Base-by-base conservation (phyloP, 805 yeast genomes). In the Candida vartiovaarae region DNA sequence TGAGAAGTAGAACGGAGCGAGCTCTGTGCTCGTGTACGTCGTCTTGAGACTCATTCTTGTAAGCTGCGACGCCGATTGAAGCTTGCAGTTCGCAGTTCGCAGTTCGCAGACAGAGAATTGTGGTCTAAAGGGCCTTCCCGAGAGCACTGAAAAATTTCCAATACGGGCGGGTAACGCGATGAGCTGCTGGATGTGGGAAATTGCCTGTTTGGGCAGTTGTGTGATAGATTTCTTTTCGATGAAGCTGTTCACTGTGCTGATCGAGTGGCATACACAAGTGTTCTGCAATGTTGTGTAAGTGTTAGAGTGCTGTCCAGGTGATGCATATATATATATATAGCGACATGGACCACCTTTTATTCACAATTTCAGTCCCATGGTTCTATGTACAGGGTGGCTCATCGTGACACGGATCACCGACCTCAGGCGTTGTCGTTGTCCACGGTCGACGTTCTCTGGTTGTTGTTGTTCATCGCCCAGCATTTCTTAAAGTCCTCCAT, bases 1-100 rank as follows among this genome's bases (percentile, higher is more conserved):
- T 27, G 97, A 96, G 11, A 86, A 77, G 60, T 87, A 93, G 54
- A 90, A 81, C 11, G 99, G 98, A 41, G 78, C 80, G 34, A 91
- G 71, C 32, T 64, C 60, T n/a, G 59, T 53, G 41, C 62, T 62
- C 2, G 58, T 47, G 48, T 63, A 70, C 23, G 67, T 62, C n/a
- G 61, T 57, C 45, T 52, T 57, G 34, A 53, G 47, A 40, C 54
- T 51, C 57, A 53, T 53, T 8, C 6, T 33, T 20, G 11, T 15
- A 15, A 15, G 20, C 20, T 15, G 20, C 15, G 11, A 6, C 34
- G 8, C 23, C 11, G 34, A 6, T 32, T 10, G 11, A 20, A 32
- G 11, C 6, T n/a, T n/a, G 15, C 8, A 32, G 7, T 6, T 32
- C 15, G 20, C 8, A 6, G 34, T 15, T 15, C 11, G 15, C 11